A percentile compares a stretch with the other conserved stretches of the same genome.
phyloP scores from a whole-genome alignment of 2,329 filamentous ascomycete species.

The Cladorrhinum sp. region DNA sequence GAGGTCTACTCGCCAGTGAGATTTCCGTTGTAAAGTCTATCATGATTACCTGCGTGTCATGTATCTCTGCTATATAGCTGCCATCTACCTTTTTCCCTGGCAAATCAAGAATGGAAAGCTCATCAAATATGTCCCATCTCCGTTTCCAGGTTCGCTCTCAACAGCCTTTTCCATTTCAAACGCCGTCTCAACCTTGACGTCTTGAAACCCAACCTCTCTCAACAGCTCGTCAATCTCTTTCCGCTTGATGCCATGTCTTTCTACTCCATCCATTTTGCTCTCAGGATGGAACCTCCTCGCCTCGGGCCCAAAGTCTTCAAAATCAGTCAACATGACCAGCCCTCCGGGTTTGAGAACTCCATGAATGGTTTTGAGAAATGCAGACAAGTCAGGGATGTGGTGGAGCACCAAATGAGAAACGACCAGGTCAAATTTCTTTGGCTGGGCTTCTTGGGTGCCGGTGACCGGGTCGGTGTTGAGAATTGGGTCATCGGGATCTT shows the following conservation, averaged over 20 bases:
- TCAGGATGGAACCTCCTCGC: conserved; percentile 51
- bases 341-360: conserved; percentile 48
- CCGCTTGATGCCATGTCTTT: conserved; percentile 49
- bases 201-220: conserved; percentile 45
- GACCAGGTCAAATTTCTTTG: conserved; percentile 48
- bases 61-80: too few species aligned
- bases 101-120: conserved; percentile 40
- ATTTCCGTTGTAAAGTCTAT: background rate
- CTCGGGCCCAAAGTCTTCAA: conserved; percentile 53
- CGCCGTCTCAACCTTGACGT: conserved; percentile 45
- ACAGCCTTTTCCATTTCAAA: conserved; percentile 51
- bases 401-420: conserved; percentile 54
- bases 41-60: too few species aligned
- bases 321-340: conserved; percentile 52
- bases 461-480: conserved; percentile 36
- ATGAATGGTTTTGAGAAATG: conserved; percentile 44
- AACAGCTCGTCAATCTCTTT: conserved; percentile 42
- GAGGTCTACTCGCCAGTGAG: too few species aligned
- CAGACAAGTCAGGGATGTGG: conserved; percentile 47
- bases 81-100: conserved; percentile 33
- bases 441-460: conserved; percentile 22
- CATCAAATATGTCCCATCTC: conserved; percentile 30
- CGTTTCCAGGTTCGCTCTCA: conserved; percentile 44
- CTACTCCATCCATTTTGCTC: conserved; percentile 50
- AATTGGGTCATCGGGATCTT: conserved; percentile 46